Percentiles rank a stretch among this genome's conserved stretches.
phyloP scores from a whole-genome alignment of 2,329 filamentous ascomycete species.

The Aureobasidium leucospermi region DNA sequence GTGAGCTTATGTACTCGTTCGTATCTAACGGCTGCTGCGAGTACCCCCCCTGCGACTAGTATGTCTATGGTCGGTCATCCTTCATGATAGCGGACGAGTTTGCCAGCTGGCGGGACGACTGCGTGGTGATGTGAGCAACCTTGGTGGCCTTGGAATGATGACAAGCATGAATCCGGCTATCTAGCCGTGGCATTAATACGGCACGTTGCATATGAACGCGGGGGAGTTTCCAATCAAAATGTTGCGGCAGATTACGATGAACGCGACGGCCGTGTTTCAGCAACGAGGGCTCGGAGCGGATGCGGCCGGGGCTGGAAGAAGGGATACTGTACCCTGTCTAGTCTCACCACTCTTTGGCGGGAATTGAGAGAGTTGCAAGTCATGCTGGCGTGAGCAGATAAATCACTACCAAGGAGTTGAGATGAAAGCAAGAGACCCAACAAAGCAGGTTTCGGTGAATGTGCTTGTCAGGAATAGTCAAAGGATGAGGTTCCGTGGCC shows the following conservation, averaged over 20 bases:
- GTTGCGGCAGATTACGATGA: conserved; percentile 8
- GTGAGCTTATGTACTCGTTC: neutral
- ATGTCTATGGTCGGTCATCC: neutral
- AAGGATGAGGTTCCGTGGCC: neutral
- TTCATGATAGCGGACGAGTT: neutral
- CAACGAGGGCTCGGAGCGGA: conserved; percentile 1
- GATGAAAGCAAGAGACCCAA: neutral
- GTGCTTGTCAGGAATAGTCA: neutral
- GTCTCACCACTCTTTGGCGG: neutral
- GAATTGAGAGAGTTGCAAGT: neutral
- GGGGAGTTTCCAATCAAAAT: conserved; percentile 8
- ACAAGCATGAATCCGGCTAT: conserved; percentile 5
- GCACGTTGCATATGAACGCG: neutral
- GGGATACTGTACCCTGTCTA: neutral
- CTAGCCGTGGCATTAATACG: neutral
- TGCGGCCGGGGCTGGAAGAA: neutral
- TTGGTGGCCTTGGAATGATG: neutral
- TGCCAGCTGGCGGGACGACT: neutral
- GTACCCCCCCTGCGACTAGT: neutral
- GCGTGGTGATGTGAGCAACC: neutral
- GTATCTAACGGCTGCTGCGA: neutral
- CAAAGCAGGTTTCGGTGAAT: neutral
- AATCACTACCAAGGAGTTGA: neutral
- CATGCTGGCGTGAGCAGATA: neutral
- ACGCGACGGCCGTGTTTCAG: conserved; percentile 6